A percentile compares a stretch with the other conserved stretches of the same genome.
These are phyloP conservation scores for Aspergillus olivimuriae DNA, from an alignment of 495 filamentous ascomycete species.

Conservation along the genomic window DNA sequence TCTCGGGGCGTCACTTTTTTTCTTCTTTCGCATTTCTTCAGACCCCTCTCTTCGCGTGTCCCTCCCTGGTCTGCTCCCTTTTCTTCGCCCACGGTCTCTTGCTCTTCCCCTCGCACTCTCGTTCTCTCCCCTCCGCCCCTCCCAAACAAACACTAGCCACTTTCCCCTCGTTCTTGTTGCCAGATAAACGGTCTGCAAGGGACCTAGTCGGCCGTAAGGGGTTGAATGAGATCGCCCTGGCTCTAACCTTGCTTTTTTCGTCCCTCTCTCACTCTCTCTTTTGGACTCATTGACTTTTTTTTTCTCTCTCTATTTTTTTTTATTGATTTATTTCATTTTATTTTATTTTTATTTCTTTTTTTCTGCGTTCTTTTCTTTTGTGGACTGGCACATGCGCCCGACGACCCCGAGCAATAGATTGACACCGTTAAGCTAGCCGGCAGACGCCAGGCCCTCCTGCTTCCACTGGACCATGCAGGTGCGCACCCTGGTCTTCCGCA, in stretches of 20 bases:
- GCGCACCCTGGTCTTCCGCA: constrained; percentile 14
- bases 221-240: constrained; percentile 2
- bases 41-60: no score
- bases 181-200: constrained; percentile 15
- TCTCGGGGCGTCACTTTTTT: constrained; percentile 2
- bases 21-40: no score
- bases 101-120: constrained; percentile 6
- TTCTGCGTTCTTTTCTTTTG: neutral
- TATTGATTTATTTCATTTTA: neutral
- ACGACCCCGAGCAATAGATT: constrained; percentile 15
- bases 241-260: neutral
- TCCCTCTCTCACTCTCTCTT: no score
- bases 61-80: no score
- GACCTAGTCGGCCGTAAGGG: constrained; percentile 7
- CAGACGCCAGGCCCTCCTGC: constrained; percentile 10
- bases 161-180: constrained; percentile 12
- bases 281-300: neutral
- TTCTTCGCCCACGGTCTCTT: constrained; percentile 3
- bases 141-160: no score
- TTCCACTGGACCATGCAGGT: constrained; percentile 23
- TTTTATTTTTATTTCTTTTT: neutral
- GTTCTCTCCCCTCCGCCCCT: neutral
- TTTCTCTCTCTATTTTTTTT: neutral
- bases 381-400: constrained; percentile 14
- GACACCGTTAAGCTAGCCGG: constrained; percentile 14